These are phyloP conservation scores for Skeletonema marinoi DNA, from an alignment of 108 stramenopile species.

Conservation along the genomic window DNA sequence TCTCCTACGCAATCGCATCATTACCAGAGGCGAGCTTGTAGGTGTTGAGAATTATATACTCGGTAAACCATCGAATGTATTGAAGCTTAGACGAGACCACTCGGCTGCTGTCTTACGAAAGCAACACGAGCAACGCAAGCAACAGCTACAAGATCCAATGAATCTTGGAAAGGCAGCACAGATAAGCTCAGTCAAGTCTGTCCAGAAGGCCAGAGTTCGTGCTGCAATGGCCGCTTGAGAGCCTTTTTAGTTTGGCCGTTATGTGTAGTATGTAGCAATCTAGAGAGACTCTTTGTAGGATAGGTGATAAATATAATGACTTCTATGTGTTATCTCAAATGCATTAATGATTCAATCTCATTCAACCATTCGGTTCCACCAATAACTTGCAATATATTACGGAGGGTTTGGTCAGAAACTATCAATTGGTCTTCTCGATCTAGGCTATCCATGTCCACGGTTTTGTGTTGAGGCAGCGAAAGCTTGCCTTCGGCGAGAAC, in stretches of 20 bases:
- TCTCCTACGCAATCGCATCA: background rate
- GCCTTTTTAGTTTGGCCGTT: background rate
- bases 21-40: background rate
- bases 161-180: background rate
- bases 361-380: background rate
- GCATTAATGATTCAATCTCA: background rate
- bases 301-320: background rate
- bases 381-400: background rate
- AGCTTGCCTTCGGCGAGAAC: slow-evolving; percentile 56
- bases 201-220: background rate
- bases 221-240: slow-evolving; percentile 3
- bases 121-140: background rate
- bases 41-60: background rate
- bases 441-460: background rate
- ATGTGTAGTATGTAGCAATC: background rate
- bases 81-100: background rate
- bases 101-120: background rate
- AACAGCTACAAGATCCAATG: background rate
- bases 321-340: background rate
- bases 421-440: background rate
- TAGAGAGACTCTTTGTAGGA: background rate
- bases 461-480: background rate
- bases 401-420: background rate
- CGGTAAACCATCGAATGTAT: background rate
- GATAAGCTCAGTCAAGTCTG: background rate